phyloP scores from a whole-genome alignment of 306 rosid genomes.

The Begonia masoniana region DNA sequence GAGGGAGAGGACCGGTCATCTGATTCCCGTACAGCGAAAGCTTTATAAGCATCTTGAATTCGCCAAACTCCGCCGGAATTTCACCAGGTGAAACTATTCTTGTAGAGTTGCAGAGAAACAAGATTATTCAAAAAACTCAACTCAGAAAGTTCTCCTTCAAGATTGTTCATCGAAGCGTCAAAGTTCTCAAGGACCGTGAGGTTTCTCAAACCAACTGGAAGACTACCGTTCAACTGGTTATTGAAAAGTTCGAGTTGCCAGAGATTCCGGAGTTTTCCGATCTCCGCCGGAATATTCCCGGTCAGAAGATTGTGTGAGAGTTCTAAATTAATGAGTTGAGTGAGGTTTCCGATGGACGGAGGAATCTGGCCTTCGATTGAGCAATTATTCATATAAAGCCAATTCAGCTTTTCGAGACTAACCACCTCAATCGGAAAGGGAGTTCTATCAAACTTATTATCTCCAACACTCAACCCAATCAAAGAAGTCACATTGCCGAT shows the following conservation, averaged over 20 bases:
- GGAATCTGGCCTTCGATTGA: slow-evolving; percentile 57
- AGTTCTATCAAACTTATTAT: slow-evolving; percentile 26
- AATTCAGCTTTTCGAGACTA: slow-evolving; percentile 47
- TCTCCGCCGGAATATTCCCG: slow-evolving; percentile 58
- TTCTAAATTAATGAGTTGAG: slow-evolving; percentile 51
- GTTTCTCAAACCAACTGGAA: slow-evolving; percentile 58
- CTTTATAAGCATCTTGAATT: slow-evolving; percentile 24
- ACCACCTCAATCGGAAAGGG: slow-evolving; percentile 46
- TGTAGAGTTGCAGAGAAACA: slow-evolving; percentile 41
- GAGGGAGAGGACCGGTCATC: slow-evolving; percentile 58
- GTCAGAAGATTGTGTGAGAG: slow-evolving; percentile 38
- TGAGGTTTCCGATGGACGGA: slow-evolving; percentile 50
- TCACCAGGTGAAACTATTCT: slow-evolving; percentile 44
- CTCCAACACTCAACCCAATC: slow-evolving; percentile 65
- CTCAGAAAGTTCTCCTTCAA: slow-evolving; percentile 68
- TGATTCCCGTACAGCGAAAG: slow-evolving; percentile 54
- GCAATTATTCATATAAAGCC: slow-evolving; percentile 69
- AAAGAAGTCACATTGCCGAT: slow-evolving; percentile 42
- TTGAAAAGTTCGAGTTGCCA: slow-evolving; percentile 50
- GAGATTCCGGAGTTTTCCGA: slow-evolving; percentile 39
- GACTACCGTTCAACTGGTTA: slow-evolving; percentile 37
- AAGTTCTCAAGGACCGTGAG: slow-evolving; percentile 41
- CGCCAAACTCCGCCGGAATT: slow-evolving; percentile 63
- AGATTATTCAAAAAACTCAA: slow-evolving; percentile 33
- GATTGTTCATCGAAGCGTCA: slow-evolving; percentile 44